Conservation (phyloP, 768 basidiomycete genomes). For the Russula sp. region DNA sequence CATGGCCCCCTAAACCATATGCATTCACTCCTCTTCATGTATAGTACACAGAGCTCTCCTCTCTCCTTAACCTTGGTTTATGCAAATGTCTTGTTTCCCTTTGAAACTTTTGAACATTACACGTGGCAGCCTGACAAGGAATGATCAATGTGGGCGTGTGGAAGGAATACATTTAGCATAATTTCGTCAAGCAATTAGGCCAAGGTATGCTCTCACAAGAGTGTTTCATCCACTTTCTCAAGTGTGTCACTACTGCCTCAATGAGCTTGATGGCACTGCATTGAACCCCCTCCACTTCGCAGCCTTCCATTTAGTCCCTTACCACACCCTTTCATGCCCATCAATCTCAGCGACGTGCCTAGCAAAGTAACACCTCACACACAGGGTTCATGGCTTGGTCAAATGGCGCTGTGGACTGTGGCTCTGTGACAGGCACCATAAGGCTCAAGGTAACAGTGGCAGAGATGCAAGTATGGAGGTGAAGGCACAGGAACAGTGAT, state of each 20-base stretch:
- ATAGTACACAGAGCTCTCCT: slow-evolving; percentile 43
- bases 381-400: too few relatives aligned
- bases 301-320: too few relatives aligned
- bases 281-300: too few relatives aligned
- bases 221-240: slow-evolving; percentile 83
- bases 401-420: too few relatives aligned
- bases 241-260: slow-evolving; percentile 50
- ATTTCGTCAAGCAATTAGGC: slow-evolving; percentile 76
- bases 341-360: too few relatives aligned
- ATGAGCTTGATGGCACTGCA: too few relatives aligned
- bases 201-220: slow-evolving; percentile 61
- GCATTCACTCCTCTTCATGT: slow-evolving; percentile 51
- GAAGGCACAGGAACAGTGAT: too few relatives aligned
- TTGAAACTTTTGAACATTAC: not conserved
- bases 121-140: slow-evolving; percentile 44
- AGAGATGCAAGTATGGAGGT: too few relatives aligned
- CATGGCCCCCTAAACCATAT: slow-evolving; percentile 87
- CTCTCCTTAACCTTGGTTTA: not conserved
- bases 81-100: not conserved
- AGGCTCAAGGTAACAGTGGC: too few relatives aligned
- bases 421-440: too few relatives aligned
- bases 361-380: too few relatives aligned
- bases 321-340: too few relatives aligned
- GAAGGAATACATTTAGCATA: slow-evolving; percentile 77
- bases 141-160: slow-evolving; percentile 53